Percentiles rank a stretch among this genome's conserved stretches.
Conservation (phyloP, 2,329 filamentous ascomycete species). For the Beauveria sp. region DNA sequence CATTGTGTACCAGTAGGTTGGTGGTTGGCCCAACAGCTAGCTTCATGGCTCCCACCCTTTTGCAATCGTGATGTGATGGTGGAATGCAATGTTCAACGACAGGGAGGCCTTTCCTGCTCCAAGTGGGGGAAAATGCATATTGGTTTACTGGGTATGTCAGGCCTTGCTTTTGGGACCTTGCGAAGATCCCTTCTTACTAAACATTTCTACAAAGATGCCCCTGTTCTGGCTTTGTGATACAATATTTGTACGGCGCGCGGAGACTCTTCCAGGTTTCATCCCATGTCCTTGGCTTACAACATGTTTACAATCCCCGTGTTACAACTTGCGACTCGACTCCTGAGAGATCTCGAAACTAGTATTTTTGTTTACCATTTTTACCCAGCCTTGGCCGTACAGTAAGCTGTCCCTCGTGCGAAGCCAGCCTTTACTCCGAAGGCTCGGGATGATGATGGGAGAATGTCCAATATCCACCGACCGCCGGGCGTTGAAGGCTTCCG, state of each 20-base stretch:
- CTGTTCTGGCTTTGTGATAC: not conserved
- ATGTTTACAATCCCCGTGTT: not conserved
- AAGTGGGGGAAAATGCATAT: slow-evolving; percentile 3
- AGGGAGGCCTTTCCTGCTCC: not conserved
- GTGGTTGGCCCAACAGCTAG: not conserved
- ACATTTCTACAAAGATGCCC: not conserved
- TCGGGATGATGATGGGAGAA: not conserved
- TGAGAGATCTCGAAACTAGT: not conserved
- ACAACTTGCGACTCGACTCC: not conserved
- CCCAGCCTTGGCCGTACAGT: not conserved
- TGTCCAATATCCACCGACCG: not conserved
- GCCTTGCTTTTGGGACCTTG: not conserved
- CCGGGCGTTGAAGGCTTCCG: not conserved
- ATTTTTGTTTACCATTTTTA: not conserved
- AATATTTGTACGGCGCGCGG: not conserved
- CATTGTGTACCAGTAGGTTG: not conserved
- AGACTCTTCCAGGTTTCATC: slow-evolving; percentile 7
- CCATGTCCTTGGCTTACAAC: slow-evolving; percentile 1
- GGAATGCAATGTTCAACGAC: not conserved
- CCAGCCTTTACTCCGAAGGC: not conserved
- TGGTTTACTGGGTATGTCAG: not conserved
- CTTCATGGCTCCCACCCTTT: not conserved
- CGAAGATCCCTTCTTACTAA: not conserved
- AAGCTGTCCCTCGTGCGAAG: not conserved
- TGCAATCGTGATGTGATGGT: not conserved